A percentile compares a stretch with the other conserved stretches of the same genome.
Evolutionary conservation across 305 asterid species (phyloP).

Genomic region (Fraxinus nigra): DNA sequence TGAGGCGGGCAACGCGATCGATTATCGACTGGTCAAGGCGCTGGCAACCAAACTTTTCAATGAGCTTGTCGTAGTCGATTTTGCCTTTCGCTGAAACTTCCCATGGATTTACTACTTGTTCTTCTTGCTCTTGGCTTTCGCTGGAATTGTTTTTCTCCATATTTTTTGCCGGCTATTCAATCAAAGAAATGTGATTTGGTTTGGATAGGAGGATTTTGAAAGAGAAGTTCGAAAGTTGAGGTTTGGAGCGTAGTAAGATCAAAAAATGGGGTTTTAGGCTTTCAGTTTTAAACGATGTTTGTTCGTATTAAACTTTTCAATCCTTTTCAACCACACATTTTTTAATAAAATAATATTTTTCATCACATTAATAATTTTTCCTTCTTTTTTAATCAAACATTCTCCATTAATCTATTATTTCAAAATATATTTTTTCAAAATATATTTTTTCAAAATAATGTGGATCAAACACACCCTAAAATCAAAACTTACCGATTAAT

Average conservation of each 20-base stretch:
- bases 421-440: no score
- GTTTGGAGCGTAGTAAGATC: background rate
- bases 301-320: no score
- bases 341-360: no score
- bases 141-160: background rate
- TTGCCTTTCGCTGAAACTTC: slow-evolving; percentile 76
- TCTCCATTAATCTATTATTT: no score
- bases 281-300: no score
- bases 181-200: background rate
- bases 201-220: background rate
- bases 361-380: no score
- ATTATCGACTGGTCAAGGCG: slow-evolving; percentile 67
- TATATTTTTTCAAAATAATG: no score
- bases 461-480: no score
- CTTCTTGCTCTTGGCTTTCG: slow-evolving; percentile 35
- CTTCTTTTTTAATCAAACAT: no score
- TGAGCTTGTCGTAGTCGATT: slow-evolving; percentile 87
- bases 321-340: no score
- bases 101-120: slow-evolving; percentile 89
- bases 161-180: background rate
- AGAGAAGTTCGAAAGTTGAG: background rate
- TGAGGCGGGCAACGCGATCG: slow-evolving; percentile 70
- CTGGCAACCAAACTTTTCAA: slow-evolving; percentile 88
- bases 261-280: background rate
- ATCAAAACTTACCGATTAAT: no score